Conservation (phyloP, 192 early-diverging fungal genomes). For the Blastocladiella britannica region DNA sequence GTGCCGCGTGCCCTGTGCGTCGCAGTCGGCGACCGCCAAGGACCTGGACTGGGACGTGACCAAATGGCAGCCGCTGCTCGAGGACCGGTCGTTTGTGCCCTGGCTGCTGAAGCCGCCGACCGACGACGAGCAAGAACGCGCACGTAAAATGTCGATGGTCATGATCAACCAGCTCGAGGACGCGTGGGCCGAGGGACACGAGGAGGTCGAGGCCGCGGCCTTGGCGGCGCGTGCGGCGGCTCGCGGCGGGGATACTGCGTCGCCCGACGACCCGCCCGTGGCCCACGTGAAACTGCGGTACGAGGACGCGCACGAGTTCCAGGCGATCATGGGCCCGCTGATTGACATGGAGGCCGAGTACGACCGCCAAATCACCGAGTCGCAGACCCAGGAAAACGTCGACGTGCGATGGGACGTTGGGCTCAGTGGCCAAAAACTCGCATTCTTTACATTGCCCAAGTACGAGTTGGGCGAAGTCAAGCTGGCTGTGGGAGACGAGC, state of each 20-base stretch:
- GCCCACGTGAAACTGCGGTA: constrained; percentile 59
- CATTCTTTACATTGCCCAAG: constrained; percentile 84
- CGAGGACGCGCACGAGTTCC: constrained; percentile 95
- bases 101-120: constrained; percentile 87
- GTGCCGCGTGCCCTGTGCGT: constrained; percentile 84
- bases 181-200: constrained; percentile 59
- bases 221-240: constrained; percentile 48
- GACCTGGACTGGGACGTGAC: constrained; percentile 90
- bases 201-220: constrained; percentile 54
- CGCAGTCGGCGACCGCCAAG: constrained; percentile 56
- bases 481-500: constrained; percentile 84
- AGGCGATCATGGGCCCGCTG: constrained; percentile 82
- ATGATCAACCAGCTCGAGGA: constrained; percentile 80
- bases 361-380: constrained; percentile 64
- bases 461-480: constrained; percentile 71
- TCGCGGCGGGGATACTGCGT: constrained; percentile 12
- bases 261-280: constrained; percentile 47
- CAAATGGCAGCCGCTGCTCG: constrained; percentile 92
- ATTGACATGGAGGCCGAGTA: constrained; percentile 91
- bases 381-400: constrained; percentile 89
- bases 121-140: constrained; percentile 58
- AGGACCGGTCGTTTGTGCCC: constrained; percentile 76
- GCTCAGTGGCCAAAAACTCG: constrained; percentile 73
- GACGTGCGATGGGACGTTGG: constrained; percentile 95
- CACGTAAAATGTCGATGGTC: constrained; percentile 57